Percentiles rank a stretch among this genome's conserved stretches.
Conservation (phyloP, 805 yeast species). For the Myxozyma neotropica region DNA sequence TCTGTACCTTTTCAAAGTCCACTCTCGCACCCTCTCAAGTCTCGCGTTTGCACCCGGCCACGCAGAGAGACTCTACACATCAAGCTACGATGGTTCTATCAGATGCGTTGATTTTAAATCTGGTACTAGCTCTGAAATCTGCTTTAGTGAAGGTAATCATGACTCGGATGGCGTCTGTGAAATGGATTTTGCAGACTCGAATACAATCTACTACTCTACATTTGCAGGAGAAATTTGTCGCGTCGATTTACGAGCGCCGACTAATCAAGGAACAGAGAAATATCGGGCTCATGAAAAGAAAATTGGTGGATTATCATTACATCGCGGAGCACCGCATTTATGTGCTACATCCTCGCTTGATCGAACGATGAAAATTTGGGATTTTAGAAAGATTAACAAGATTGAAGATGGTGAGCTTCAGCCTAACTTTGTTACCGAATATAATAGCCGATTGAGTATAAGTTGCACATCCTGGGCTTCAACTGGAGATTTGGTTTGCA, state of each 20-base stretch:
- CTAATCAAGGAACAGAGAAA: not conserved
- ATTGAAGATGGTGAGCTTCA: conserved; percentile 24
- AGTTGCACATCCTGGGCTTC: conserved; percentile 83
- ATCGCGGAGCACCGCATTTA: conserved; percentile 66
- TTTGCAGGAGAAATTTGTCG: conserved; percentile 75
- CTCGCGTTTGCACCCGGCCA: conserved; percentile 56
- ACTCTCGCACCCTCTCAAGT: conserved; percentile 71
- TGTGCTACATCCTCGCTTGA: conserved; percentile 90
- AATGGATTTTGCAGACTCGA: conserved; percentile 38
- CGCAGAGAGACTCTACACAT: conserved; percentile 61
- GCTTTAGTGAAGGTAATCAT: conserved; percentile 36
- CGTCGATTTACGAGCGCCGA: conserved; percentile 64
- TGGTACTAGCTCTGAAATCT: conserved; percentile 60
- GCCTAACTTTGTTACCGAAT: conserved; percentile 61
- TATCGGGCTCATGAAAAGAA: conserved; percentile 81
- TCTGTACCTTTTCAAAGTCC: conserved; percentile 68
- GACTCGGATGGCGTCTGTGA: conserved; percentile 45
- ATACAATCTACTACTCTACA: conserved; percentile 72
- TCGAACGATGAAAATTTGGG: conserved; percentile 84
- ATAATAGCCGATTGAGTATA: conserved; percentile 74
- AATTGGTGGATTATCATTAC: conserved; percentile 84
- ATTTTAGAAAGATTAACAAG: conserved; percentile 56
- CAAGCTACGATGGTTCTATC: conserved; percentile 87
- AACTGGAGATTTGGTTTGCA: conserved; percentile 72
- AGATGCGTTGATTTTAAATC: conserved; percentile 68